Conservation (phyloP, 2,329 filamentous ascomycete genomes). For the Talaromyces islandicus region DNA sequence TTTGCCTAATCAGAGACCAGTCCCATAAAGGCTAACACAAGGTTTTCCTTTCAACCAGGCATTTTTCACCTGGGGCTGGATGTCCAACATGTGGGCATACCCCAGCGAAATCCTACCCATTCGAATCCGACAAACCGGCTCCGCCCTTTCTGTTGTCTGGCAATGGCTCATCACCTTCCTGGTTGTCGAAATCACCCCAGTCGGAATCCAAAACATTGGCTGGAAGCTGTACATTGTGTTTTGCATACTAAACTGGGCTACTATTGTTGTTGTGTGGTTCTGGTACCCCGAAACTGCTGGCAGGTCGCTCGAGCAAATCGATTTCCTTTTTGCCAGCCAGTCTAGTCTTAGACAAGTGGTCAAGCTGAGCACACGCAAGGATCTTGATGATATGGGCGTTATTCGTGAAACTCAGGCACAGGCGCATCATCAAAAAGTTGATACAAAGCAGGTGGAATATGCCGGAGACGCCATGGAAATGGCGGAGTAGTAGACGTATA, state of each 20-base stretch:
- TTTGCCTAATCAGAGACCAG: background rate
- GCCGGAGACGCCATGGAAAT: background rate
- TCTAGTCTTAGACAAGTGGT: constrained; percentile 11
- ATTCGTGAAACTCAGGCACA: constrained; percentile 11
- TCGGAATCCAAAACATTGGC: constrained; percentile 29
- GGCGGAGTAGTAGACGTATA: background rate
- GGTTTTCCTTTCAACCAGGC: background rate
- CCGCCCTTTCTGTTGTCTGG: constrained; percentile 11
- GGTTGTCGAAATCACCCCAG: constrained; percentile 36
- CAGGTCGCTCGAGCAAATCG: constrained; percentile 22
- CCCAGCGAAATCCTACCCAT: constrained; percentile 13
- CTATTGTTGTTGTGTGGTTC: constrained; percentile 41
- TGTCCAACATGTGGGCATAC: constrained; percentile 14
- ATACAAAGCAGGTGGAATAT: constrained; percentile 7
- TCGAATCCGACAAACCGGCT: constrained; percentile 8
- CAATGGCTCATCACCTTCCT: constrained; percentile 14
- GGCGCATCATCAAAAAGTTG: constrained; percentile 10
- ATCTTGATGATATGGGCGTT: constrained; percentile 11
- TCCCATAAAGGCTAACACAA: background rate
- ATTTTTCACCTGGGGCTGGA: constrained; percentile 15
- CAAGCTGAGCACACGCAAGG: constrained; percentile 11
- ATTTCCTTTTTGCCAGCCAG: constrained; percentile 15
- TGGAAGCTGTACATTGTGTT: constrained; percentile 34
- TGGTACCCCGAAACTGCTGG: constrained; percentile 21
- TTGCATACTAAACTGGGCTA: constrained; percentile 30